Percentiles rank a stretch among this genome's conserved stretches.
These are phyloP conservation scores for Penicillium sp. DNA, from an alignment of 2,329 filamentous ascomycete genomes.

Conservation along the genomic window DNA sequence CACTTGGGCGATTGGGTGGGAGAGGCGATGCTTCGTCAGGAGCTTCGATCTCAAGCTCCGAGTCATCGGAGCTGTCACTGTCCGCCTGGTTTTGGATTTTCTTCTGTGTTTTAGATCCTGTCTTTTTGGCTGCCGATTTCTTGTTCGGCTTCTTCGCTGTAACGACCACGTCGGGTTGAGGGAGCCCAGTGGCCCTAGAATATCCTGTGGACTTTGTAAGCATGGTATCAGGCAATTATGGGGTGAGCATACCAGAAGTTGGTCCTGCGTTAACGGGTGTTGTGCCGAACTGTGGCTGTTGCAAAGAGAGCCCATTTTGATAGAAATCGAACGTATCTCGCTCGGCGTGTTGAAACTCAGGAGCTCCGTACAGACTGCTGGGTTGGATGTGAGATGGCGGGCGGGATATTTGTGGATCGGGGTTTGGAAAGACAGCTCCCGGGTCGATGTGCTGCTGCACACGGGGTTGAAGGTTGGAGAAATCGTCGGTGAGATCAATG, in stretches of 20 bases:
- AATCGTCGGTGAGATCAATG: conserved; percentile 34
- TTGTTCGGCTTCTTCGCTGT: conserved; percentile 23
- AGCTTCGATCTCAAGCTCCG: conserved; percentile 51
- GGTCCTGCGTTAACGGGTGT: not conserved
- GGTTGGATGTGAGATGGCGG: conserved; percentile 25
- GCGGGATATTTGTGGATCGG: conserved; percentile 23
- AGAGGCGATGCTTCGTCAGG: conserved; percentile 56
- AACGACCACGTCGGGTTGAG: conserved; percentile 10
- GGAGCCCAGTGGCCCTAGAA: not conserved
- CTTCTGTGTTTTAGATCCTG: conserved; percentile 5
- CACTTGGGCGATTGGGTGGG: conserved; percentile 51
- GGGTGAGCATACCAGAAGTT: conserved; percentile 3
- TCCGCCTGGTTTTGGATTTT: conserved; percentile 39
- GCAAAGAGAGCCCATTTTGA: conserved; percentile 28
- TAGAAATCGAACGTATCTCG: conserved; percentile 29
- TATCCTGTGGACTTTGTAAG: not conserved
- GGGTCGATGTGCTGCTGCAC: conserved; percentile 39
- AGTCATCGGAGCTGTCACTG: conserved; percentile 51
- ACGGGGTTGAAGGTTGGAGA: conserved; percentile 20
- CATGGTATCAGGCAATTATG: not conserved
- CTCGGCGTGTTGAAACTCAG: conserved; percentile 27
- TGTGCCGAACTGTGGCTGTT: conserved; percentile 15
- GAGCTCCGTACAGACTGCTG: conserved; percentile 29
- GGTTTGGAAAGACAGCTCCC: conserved; percentile 32
- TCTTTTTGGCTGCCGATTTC: conserved; percentile 19